A percentile compares a stretch with the other conserved stretches of the same genome.
phyloP scores from a whole-genome alignment of 192 early-diverging fungal genomes.

The Physocladia obscura region DNA sequence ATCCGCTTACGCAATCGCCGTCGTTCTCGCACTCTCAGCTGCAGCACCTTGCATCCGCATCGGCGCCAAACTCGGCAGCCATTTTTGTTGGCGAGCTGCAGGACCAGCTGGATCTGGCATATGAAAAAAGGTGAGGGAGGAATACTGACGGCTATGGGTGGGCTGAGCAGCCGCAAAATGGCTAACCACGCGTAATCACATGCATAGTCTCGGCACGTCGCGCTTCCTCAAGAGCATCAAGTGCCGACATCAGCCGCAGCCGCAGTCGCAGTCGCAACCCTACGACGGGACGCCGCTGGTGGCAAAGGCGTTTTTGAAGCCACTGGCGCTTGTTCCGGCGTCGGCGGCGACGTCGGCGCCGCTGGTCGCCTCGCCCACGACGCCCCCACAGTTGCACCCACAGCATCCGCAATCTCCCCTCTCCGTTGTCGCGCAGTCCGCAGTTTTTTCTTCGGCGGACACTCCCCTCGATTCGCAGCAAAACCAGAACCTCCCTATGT shows the following conservation, averaged over 20 bases:
- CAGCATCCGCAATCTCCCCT: too few relatives aligned
- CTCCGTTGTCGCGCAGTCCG: too few relatives aligned
- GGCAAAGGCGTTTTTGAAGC: constrained; percentile 92
- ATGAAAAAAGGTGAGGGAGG: constrained; percentile 16
- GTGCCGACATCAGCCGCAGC: constrained; percentile 70
- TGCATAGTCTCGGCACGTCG: constrained; percentile 75
- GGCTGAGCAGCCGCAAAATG: neutral
- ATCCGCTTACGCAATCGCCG: too few relatives aligned
- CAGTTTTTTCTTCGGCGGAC: neutral
- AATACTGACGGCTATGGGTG: neutral
- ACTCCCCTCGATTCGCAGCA: neutral
- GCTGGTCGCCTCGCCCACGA: too few relatives aligned
- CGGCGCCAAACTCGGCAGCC: constrained; percentile 3
- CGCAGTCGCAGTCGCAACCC: too few relatives aligned
- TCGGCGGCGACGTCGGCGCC: neutral
- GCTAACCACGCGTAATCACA: neutral
- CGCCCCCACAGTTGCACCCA: too few relatives aligned
- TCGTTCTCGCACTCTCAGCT: constrained; percentile 3
- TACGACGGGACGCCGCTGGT: constrained; percentile 69
- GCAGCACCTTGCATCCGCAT: neutral
- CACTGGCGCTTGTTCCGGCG: constrained; percentile 50
- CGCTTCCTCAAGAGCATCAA: constrained; percentile 95
- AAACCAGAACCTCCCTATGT: neutral
- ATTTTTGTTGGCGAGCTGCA: constrained; percentile 1
- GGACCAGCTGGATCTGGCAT: neutral